phyloP scores from a whole-genome alignment of 177 flowering plant genomes.

The Vitis hybrid region DNA sequence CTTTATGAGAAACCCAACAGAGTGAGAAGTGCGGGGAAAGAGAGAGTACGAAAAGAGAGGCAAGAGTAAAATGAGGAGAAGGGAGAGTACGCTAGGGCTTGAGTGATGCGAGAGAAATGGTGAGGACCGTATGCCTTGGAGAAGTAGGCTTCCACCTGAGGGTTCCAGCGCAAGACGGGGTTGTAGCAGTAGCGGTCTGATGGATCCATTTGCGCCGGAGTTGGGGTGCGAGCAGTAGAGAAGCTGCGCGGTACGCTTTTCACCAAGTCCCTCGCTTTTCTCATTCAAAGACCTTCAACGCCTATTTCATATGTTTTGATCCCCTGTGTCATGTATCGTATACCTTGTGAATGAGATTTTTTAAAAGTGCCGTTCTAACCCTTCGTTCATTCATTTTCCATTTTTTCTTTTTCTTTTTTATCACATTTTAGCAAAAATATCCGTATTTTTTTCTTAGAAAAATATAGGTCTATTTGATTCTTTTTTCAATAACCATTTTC shows the following conservation, averaged over 20 bases:
- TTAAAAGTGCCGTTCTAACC: too few species aligned
- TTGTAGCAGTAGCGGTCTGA: slow-evolving; percentile 66
- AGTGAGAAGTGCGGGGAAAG: neutral
- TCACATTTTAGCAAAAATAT: too few species aligned
- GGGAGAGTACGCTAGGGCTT: slow-evolving; percentile 63
- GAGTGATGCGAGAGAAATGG: slow-evolving; percentile 68
- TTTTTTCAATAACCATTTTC: fast-evolving
- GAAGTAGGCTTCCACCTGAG: slow-evolving; percentile 73
- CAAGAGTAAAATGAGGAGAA: neutral
- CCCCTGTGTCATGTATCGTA: too few species aligned
- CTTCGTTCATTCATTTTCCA: too few species aligned
- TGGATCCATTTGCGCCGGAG: slow-evolving; percentile 44
- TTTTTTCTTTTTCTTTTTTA: fast-evolving
- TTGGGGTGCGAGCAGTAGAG: neutral
- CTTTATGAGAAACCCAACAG: neutral
- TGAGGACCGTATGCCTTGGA: slow-evolving; percentile 74
- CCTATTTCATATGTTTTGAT: too few species aligned
- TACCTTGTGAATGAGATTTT: too few species aligned
- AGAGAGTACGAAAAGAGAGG: neutral
- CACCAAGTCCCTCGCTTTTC: slow-evolving; percentile 20
- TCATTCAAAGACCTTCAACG: slow-evolving; percentile 9
- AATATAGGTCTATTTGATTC: fast-evolving
- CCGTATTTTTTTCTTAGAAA: too few species aligned
- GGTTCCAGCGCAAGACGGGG: slow-evolving; percentile 71
- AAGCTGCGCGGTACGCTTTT: slow-evolving; percentile 11